A percentile compares a stretch with the other conserved stretches of the same genome.
Evolutionary conservation across 2,329 filamentous ascomycete species (phyloP).

Genomic region (Sphaerulina vaccinii): DNA sequence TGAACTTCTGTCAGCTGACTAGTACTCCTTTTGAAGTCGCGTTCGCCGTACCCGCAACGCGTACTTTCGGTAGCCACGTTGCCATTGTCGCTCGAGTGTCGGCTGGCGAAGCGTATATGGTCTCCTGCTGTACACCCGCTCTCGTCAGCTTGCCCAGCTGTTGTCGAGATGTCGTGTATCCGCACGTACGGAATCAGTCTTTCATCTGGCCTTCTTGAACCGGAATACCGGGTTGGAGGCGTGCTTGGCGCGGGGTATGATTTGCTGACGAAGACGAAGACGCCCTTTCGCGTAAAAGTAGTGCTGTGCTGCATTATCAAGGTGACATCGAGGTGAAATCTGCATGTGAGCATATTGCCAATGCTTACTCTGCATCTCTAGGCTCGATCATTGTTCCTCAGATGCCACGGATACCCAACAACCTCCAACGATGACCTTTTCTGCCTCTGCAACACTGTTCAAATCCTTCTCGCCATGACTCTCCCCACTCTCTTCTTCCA

Average conservation of each 20-base stretch:
- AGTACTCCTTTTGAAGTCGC: not conserved
- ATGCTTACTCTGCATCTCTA: not conserved
- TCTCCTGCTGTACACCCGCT: not conserved
- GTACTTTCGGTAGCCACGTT: constrained; percentile 28
- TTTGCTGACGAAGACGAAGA: no score
- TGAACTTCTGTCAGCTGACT: constrained; percentile 3
- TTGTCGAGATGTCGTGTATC: not conserved
- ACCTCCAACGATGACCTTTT: constrained; percentile 2
- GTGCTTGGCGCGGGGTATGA: constrained; percentile 14
- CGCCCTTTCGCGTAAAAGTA: no score
- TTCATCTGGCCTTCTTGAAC: not conserved
- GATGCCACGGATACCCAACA: constrained; percentile 5
- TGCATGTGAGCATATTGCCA: not conserved
- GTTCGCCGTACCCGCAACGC: constrained; percentile 24
- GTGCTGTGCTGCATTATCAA: no score
- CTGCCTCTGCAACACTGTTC: not conserved
- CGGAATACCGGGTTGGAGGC: not conserved
- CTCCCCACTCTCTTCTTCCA: not conserved
- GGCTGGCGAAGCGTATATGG: not conserved
- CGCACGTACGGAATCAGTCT: not conserved
- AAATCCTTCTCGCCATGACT: constrained; percentile 4
- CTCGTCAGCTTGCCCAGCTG: not conserved
- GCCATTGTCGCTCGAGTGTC: constrained; percentile 15
- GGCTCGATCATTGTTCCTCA: constrained; percentile 8
- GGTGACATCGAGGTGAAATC: no score